Evolutionary conservation across 208 protist species (phyloP), one percentile per base, ranked within the genome.

Genomic region (Leptomonas seymouri): DNA sequence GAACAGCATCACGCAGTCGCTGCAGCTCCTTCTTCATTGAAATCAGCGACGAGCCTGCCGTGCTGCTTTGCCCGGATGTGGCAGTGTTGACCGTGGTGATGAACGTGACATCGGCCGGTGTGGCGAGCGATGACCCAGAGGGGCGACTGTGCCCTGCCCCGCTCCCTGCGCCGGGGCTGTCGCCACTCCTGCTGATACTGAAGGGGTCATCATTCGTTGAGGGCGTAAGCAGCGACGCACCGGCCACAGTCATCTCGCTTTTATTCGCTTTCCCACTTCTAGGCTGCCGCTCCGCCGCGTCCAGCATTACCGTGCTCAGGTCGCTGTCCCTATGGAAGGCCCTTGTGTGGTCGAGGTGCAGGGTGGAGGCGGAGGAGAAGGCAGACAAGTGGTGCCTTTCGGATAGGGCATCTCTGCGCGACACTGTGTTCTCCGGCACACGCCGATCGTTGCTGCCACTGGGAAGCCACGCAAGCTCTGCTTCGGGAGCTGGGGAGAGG

Each of bases 1-100:
- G 31, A 31, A 85, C 64, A 45, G 75, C 21, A 12, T 60, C 14
- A 12, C 84, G 64, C n/a, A 89, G 66, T 16, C 49, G 58, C 11
- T 21, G 56, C 27, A 89, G 51, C 27, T 78, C 69, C 16, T 36
- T 9, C n/a, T 69, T 64, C 44, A 79, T 36, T 36, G 48, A 59
- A 23, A 23, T 56, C 9, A 57, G 53, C 30, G 56, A 30, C 28
- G 25, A 8, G 3, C 14, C 20, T 27, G 11, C 9, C 11, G 18
- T 31, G 15, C 25, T 3, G 12, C 57, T 8, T 11, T 48, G 6
- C 16, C 4, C 42, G 8, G 42, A 21, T 6, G 58, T 36, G 12
- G 58, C 28, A 44, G 45, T 25, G 27, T 12, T 27, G 34, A 45
- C 20, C 2, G 9, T 45, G 3, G 58, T 64, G 15, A 44, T 36